Conservation (phyloP, 176 grass and related monocot genomes). For the barley (Hordeum vulgare) region MorexV3_pseudomolecules_assembly NC_058519.1:124660649-124661148, state of each 20-base stretch:
- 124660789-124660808: not conserved
- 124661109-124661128: too few species aligned
- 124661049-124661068: not conserved
- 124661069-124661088: too few species aligned
- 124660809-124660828: not conserved
- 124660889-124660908: not conserved
- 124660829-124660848: not conserved
- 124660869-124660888: not conserved
- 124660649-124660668: too few species aligned
- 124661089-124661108: too few species aligned
- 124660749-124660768: not conserved
- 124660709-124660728: not conserved
- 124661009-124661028: not conserved
- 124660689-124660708: not conserved
- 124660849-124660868: not conserved
- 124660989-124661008: not conserved
- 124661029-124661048: not conserved
- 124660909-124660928: too few species aligned
- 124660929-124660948: too few species aligned
- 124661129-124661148: too few species aligned
- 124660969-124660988: not conserved
- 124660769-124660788: not conserved
- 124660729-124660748: not conserved
- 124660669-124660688: too few species aligned
- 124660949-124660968: not conserved